phyloP scores from a whole-genome alignment of 2,329 filamentous ascomycete genomes.

The Penicillium capsulatum region DNA sequence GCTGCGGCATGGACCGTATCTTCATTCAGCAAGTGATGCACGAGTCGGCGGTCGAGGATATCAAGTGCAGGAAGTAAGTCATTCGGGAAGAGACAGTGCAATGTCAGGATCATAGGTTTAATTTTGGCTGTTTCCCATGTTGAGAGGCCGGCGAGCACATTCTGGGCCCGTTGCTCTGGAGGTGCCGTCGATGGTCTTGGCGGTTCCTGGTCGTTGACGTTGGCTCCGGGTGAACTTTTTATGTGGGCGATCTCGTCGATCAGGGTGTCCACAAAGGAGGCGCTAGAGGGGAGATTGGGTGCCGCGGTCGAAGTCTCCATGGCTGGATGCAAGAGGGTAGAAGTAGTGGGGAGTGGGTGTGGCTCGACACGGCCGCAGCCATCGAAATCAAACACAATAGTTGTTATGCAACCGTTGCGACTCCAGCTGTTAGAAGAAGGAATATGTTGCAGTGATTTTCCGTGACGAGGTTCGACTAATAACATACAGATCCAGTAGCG shows the following conservation, averaged over 20 bases:
- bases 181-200: conserved; percentile 3
- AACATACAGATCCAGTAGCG: no score
- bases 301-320: conserved; percentile 6
- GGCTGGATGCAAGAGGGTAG: not conserved
- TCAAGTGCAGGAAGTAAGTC: conserved; percentile 81
- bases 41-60: conserved; percentile 72
- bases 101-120: conserved; percentile 64
- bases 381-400: no score
- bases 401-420: no score
- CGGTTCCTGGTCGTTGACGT: conserved; percentile 4
- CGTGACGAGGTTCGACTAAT: no score
- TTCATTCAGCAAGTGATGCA: conserved; percentile 51
- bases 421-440: no score
- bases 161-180: conserved; percentile 9
- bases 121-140: conserved; percentile 23
- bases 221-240: not conserved
- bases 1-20: conserved; percentile 4
- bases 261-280: conserved; percentile 24
- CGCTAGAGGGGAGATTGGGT: conserved; percentile 3
- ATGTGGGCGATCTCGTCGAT: conserved; percentile 20
- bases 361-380: no score
- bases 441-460: no score
- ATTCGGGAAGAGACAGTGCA: conserved; percentile 80
- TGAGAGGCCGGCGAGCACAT: conserved; percentile 24
- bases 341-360: not conserved